These are phyloP conservation scores for Malus fusca DNA, from an alignment of 306 rosid genomes.

Conservation along the genomic window DNA sequence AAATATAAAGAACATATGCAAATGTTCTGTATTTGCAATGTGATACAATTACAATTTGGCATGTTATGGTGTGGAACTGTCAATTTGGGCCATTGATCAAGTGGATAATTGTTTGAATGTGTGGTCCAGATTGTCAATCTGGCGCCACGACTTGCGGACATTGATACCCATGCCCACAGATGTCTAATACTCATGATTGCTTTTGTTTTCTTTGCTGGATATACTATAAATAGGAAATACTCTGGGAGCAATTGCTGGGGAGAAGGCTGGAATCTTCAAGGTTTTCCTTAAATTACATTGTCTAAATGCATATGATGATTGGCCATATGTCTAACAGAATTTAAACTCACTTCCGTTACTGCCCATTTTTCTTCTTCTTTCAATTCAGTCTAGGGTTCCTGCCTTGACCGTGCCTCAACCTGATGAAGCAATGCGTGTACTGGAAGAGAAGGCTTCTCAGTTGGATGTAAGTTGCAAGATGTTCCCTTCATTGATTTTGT, in stretches of 20 bases:
- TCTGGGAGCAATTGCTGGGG: constrained; percentile 85
- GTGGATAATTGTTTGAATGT: not conserved
- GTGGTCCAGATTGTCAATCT: not conserved
- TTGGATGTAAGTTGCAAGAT: constrained; percentile 53
- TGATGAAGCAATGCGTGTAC: constrained; percentile 82
- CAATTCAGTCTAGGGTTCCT: constrained; percentile 53
- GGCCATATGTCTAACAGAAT: constrained; percentile 1
- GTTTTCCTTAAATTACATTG: constrained; percentile 32
- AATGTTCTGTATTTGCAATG: not conserved
- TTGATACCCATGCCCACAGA: not conserved
- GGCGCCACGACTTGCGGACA: not conserved
- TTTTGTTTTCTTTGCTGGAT: constrained; percentile 20
- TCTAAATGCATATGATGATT: not conserved
- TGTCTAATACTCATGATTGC: not conserved
- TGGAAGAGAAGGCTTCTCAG: constrained; percentile 66
- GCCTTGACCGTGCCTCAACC: constrained; percentile 88
- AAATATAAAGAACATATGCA: not conserved
- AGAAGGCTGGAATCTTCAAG: constrained; percentile 98
- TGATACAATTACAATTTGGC: not conserved
- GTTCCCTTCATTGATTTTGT: constrained; percentile 8
- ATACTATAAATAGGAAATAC: constrained; percentile 55
- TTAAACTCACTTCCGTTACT: constrained; percentile 3
- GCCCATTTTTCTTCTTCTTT: constrained; percentile 5
- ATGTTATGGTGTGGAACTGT: not conserved
- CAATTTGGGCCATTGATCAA: not conserved